A percentile compares a stretch with the other conserved stretches of the same genome.
Conservation (phyloP, 768 basidiomycete species). For the Sutorius australiensis region DNA sequence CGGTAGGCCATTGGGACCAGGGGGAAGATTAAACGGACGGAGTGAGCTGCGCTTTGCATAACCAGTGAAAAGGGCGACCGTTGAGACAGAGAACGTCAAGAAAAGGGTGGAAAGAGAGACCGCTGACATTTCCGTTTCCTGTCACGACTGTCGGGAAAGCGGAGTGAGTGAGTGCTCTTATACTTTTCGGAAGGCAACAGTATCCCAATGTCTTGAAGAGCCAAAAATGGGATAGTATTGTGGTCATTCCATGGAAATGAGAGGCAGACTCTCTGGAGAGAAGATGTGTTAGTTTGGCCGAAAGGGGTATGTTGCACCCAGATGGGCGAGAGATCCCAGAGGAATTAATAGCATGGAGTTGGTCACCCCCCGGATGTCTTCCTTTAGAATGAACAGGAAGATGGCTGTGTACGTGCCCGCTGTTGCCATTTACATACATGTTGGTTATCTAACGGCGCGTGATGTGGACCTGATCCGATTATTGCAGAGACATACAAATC, state of each 20-base stretch:
- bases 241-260: conserved; percentile 12
- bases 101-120: conserved; percentile 7
- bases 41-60: conserved; percentile 12
- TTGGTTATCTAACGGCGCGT: conserved; percentile 1
- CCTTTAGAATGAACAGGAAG: not conserved
- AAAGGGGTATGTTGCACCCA: not conserved
- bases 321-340: not conserved
- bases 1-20: conserved; percentile 31
- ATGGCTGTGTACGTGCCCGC: not conserved
- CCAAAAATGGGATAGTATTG: conserved; percentile 7
- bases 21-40: conserved; percentile 17
- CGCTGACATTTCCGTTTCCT: conserved; percentile 5
- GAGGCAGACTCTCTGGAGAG: conserved; percentile 4
- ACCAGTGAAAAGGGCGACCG: conserved; percentile 6
- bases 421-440: not conserved
- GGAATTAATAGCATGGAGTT: not conserved
- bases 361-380: not conserved
- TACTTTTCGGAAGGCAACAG: conserved; percentile 5
- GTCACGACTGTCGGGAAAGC: not conserved
- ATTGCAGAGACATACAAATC: not conserved
- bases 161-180: conserved; percentile 11
- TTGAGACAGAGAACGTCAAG: conserved; percentile 2
- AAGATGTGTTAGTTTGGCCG: not conserved
- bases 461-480: conserved; percentile 9
- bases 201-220: not conserved